Evolutionary conservation across 306 rosid genomes (phyloP).

Genomic region (peach (Prunus persica)): Prunus_persica_NCBIv2 NC_034013.1:4406501-4407000

Average conservation of each 20-base stretch:
- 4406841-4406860: neutral
- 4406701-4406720: neutral
- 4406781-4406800: too few species aligned
- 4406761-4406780: too few species aligned
- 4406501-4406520: slow-evolving; percentile 40
- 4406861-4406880: neutral
- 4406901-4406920: neutral
- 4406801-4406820: too few species aligned
- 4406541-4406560: slow-evolving; percentile 23
- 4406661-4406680: neutral
- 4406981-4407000: neutral
- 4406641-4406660: neutral
- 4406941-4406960: neutral
- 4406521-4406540: slow-evolving; percentile 25
- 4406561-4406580: slow-evolving; percentile 36
- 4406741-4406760: neutral
- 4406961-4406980: neutral
- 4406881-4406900: neutral
- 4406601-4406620: neutral
- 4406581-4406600: slow-evolving; percentile 50
- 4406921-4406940: neutral
- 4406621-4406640: neutral
- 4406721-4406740: neutral
- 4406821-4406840: neutral
- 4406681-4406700: neutral